Percentiles rank a stretch among this genome's conserved stretches.
Conservation (phyloP, 75 land plant genomes). For the Picea sitchensis region DNA sequence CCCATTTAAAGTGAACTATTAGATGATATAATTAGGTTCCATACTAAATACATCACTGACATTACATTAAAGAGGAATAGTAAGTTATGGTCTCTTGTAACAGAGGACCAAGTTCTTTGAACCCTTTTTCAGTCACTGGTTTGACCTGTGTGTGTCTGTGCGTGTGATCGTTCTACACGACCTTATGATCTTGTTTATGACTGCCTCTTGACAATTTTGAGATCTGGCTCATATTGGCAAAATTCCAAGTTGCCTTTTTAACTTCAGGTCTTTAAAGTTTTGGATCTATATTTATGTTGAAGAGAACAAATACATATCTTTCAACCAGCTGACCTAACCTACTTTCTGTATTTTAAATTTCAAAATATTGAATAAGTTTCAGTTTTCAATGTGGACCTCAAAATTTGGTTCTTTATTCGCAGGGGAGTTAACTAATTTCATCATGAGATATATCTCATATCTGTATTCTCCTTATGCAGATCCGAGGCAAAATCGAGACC, state of each 20-base stretch:
- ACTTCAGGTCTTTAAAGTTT: not conserved
- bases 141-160: not conserved
- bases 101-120: no score
- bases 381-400: not conserved
- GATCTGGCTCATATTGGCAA: not conserved
- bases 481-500: conserved; percentile 45
- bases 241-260: not conserved
- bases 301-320: not conserved
- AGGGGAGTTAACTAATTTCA: not conserved
- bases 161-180: not conserved
- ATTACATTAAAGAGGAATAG: no score
- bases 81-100: no score
- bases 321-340: not conserved
- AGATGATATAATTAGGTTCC: not conserved
- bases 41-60: not conserved
- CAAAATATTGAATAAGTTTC: not conserved
- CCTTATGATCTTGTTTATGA: not conserved
- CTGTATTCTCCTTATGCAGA: conserved; percentile 19
- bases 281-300: not conserved
- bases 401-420: not conserved
- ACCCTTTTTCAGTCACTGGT: not conserved
- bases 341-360: not conserved
- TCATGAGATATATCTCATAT: not conserved
- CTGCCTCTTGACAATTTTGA: no score
- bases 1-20: not conserved